Conservation (phyloP, 345 rosid species). For the Trapa incisa region DNA sequence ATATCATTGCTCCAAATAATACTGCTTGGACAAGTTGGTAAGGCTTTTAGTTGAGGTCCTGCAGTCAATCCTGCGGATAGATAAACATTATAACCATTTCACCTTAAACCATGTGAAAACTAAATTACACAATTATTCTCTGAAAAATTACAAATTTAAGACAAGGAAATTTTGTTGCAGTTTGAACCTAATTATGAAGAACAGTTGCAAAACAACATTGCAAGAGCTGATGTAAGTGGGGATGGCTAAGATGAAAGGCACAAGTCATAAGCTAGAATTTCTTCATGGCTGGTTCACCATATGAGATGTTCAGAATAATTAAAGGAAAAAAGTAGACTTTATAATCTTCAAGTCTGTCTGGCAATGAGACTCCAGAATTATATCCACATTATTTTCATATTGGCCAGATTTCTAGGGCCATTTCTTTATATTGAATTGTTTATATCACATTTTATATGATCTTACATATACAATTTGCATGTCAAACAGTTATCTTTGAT, state of each 20-base stretch:
- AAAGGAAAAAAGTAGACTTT: not conserved
- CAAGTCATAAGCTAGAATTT: not conserved
- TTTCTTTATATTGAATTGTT: not conserved
- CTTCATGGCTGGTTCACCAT: not conserved
- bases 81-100: not conserved
- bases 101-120: not conserved
- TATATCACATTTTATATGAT: not conserved
- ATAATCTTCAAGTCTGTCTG: not conserved
- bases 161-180: not conserved
- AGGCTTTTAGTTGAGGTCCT: conserved; percentile 39
- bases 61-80: conserved; percentile 15
- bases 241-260: not conserved
- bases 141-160: not conserved
- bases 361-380: not conserved
- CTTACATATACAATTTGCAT: not conserved
- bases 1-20: conserved; percentile 72
- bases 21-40: conserved; percentile 45
- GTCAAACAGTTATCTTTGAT: not conserved
- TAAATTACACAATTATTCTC: not conserved
- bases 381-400: not conserved
- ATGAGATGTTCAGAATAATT: not conserved
- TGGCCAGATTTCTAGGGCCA: not conserved
- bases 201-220: not conserved
- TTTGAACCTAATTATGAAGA: not conserved
- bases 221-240: not conserved